Evolutionary conservation across 192 early-diverging fungal species (phyloP).

Genomic region (Rhizoclosmatium globosum): DNA sequence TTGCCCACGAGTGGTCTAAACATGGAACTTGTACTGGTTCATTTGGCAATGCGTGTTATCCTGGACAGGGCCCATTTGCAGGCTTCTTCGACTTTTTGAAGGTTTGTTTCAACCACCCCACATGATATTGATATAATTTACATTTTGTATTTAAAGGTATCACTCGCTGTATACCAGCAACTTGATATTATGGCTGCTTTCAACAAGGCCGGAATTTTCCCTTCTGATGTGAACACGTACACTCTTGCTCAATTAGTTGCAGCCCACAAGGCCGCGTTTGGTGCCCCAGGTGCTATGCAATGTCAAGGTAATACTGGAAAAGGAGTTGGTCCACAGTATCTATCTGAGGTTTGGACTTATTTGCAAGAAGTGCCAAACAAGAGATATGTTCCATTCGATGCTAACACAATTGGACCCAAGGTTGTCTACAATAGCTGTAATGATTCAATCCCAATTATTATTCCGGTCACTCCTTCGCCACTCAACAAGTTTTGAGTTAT

Average conservation of each 20-base stretch:
- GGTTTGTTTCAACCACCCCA: conserved; percentile 42
- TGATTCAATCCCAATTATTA: too few relatives aligned
- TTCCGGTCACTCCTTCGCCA: too few relatives aligned
- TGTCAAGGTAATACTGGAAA: conserved; percentile 5
- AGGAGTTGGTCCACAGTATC: background rate
- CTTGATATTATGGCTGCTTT: conserved; percentile 68
- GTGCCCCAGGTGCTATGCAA: conserved; percentile 34
- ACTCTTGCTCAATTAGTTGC: conserved; percentile 27
- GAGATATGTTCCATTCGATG: background rate
- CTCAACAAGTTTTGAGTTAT: too few relatives aligned
- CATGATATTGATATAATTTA: too few relatives aligned
- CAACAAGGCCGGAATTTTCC: conserved; percentile 51
- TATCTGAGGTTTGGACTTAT: conserved; percentile 24
- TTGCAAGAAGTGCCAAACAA: conserved; percentile 7
- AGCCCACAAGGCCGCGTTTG: conserved; percentile 35
- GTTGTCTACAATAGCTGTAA: too few relatives aligned
- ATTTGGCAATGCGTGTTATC: conserved; percentile 63
- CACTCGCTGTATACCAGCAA: conserved; percentile 50
- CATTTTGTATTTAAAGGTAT: too few relatives aligned
- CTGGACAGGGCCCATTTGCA: conserved; percentile 49
- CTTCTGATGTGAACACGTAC: conserved; percentile 34
- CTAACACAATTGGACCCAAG: too few relatives aligned
- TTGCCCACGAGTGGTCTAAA: conserved; percentile 83
- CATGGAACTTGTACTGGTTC: conserved; percentile 80
- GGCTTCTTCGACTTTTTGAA: conserved; percentile 71